Evolutionary conservation across 306 rosid genomes (phyloP).

Genomic region (Malus orientalis): DNA sequence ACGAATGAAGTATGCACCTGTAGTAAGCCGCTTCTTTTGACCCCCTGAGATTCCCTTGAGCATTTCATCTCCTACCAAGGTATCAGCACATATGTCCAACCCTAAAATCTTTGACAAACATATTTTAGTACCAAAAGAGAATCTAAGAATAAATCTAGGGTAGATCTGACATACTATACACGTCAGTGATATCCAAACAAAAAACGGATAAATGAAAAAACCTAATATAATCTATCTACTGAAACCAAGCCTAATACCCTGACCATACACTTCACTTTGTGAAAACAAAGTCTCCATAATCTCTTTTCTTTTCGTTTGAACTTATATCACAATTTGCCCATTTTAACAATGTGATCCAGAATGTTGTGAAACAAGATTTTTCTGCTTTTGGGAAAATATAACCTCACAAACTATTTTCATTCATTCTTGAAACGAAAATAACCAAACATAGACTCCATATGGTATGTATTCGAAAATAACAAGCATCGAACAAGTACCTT

Average conservation of each 20-base stretch:
- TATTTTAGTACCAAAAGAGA: slow-evolving; percentile 40
- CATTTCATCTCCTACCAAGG: slow-evolving; percentile 99
- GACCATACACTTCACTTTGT: neutral
- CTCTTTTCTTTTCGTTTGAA: neutral
- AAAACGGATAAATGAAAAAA: neutral
- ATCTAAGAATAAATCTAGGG: neutral
- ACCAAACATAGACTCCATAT: neutral
- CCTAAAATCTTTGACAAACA: slow-evolving; percentile 92
- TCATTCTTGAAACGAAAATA: neutral
- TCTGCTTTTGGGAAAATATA: neutral
- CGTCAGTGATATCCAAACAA: neutral
- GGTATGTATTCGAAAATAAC: slow-evolving; percentile 7
- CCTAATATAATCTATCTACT: neutral
- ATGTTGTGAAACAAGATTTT: neutral
- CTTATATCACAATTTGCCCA: neutral
- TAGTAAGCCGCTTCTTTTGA: slow-evolving; percentile 97
- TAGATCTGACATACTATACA: neutral
- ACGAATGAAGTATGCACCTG: slow-evolving; percentile 42
- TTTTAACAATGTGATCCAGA: neutral
- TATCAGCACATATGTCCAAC: slow-evolving; percentile 97
- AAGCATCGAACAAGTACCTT: slow-evolving; percentile 65
- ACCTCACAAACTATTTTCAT: neutral
- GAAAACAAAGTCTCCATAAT: neutral
- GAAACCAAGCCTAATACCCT: neutral
- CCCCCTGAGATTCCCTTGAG: slow-evolving; percentile 98